phyloP scores from a whole-genome alignment of 805 yeast species.

The Blastobotrys muscicola region DNA sequence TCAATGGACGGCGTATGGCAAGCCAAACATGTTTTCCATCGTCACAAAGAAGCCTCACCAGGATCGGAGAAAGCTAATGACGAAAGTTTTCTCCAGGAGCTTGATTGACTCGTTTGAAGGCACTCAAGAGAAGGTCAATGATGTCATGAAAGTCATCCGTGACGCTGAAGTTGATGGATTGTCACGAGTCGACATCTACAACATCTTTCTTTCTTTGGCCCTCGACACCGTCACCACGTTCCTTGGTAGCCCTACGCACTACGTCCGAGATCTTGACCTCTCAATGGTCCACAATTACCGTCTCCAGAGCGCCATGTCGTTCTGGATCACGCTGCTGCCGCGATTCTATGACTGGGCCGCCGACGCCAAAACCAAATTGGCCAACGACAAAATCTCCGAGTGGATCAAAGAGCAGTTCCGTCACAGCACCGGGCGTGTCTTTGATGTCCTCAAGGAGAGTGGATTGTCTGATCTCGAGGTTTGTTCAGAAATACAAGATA shows the following conservation, averaged over 20 bases:
- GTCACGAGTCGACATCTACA: slow-evolving; percentile 40
- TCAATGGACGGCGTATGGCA: slow-evolving; percentile 50
- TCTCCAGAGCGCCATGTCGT: slow-evolving; percentile 48
- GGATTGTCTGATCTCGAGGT: slow-evolving; percentile 27
- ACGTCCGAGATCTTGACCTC: slow-evolving; percentile 32
- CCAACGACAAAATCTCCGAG: slow-evolving; percentile 33
- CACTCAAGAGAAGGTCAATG: slow-evolving; percentile 28
- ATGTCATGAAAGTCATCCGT: slow-evolving; percentile 21
- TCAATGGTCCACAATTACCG: slow-evolving; percentile 38
- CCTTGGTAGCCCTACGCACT: slow-evolving; percentile 40
- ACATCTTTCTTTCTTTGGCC: slow-evolving; percentile 60
- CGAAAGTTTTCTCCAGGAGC: slow-evolving; percentile 38
- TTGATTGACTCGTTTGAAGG: slow-evolving; percentile 25
- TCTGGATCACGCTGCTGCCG: slow-evolving; percentile 58
- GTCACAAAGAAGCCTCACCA: slow-evolving; percentile 42
- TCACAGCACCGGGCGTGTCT: slow-evolving; percentile 2
- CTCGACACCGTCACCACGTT: slow-evolving; percentile 60
- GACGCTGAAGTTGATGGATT: slow-evolving; percentile 14
- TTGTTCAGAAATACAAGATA: slow-evolving; percentile 47
- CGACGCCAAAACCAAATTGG: slow-evolving; percentile 26
- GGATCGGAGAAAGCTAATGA: slow-evolving; percentile 32
- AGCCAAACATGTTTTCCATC: slow-evolving; percentile 49
- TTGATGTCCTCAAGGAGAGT: slow-evolving; percentile 15
- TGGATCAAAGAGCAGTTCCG: slow-evolving; percentile 33
- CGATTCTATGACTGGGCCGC: slow-evolving; percentile 43